Base-by-base conservation (phyloP, 352 stramenopile species). In the Phytopythium cucurbitacearum region DNA sequence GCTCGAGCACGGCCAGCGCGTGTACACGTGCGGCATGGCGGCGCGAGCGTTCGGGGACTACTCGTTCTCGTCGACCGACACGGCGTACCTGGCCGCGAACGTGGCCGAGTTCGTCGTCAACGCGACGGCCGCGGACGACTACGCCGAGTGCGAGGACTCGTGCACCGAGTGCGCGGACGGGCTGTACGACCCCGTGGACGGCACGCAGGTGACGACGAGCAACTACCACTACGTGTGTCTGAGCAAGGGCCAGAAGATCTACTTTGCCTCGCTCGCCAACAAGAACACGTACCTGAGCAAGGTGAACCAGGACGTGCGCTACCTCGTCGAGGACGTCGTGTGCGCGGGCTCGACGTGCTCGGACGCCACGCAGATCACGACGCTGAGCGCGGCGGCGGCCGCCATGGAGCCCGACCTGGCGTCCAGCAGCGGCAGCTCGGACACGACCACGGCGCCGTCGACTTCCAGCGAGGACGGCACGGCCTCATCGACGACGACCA, bases 1-100 rank as follows among this genome's bases (percentile, higher is more conserved):
- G 13, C 70, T 89, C 39, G 53, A 43, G 13, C 69, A 90, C 43
- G 79, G 79, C 15, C 83, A 94, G 67, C 66, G 60, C 34, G 59
- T 94, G 50, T 90, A 87, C 65, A 74, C 80, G 42, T 94, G 83
- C 56, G 80, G 80, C 48, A 94, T 94, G 83, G 76, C 66, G 15
- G 48, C 78, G 48, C 69, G 69, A 9, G 11, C 41, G 16, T 85
- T 87, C 48, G 13, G 53, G 3, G 38, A 66, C 51, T 85, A 87
- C 57, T 57, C 57, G 45, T 82, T 79, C 51, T 40, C 76, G 46
- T 76, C 81, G 48, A 89, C 83, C 15, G 80, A 93, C 60, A 77
- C 80, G 42, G 56, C 80, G 33, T 89, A 89, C 53, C 51, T 91
- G 38, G 83, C 76, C 7, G 78, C 80, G 44, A 91, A 89, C 48